Evolutionary conservation across 2,329 filamentous ascomycete genomes (phyloP).

Genomic region (Fusarium piperis): DNA sequence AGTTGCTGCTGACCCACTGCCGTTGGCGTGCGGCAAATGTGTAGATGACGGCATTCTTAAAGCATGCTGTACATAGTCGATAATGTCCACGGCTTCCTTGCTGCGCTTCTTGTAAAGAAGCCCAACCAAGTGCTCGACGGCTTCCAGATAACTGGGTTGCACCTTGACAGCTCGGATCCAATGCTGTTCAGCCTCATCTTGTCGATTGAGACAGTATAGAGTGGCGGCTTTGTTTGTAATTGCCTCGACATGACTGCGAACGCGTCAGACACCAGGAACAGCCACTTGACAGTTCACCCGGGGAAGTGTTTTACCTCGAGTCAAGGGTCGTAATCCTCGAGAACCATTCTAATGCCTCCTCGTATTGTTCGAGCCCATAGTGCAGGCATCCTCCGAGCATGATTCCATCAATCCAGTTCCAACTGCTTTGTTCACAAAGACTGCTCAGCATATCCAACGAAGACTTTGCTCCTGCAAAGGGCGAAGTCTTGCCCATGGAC

Average conservation of each 20-base stretch:
- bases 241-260: slow-evolving; percentile 83
- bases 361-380: slow-evolving; percentile 87
- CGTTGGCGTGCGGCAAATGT: slow-evolving; percentile 4
- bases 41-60: slow-evolving; percentile 59
- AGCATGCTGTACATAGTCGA: slow-evolving; percentile 82
- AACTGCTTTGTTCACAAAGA: slow-evolving; percentile 81
- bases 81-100: slow-evolving; percentile 86
- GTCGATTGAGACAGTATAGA: slow-evolving; percentile 82
- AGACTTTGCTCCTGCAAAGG: slow-evolving; percentile 65
- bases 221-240: slow-evolving; percentile 94
- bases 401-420: slow-evolving; percentile 94
- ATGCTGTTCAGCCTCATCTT: slow-evolving; percentile 83
- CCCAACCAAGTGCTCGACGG: slow-evolving; percentile 92
- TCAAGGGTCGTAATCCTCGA: slow-evolving; percentile 68
- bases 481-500: slow-evolving; percentile 45
- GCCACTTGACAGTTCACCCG: slow-evolving; percentile 44
- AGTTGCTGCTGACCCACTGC: slow-evolving; percentile 1
- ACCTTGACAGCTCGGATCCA: slow-evolving; percentile 88
- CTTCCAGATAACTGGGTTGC: slow-evolving; percentile 90
- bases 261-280: slow-evolving; percentile 44
- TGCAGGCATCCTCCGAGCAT: slow-evolving; percentile 89
- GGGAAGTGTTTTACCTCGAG: slow-evolving; percentile 58
- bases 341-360: slow-evolving; percentile 80
- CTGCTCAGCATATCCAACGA: slow-evolving; percentile 77
- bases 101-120: slow-evolving; percentile 85